phyloP scores from a whole-genome alignment of 495 filamentous ascomycete species.

The Saxispiralis lemnorum region DNA sequence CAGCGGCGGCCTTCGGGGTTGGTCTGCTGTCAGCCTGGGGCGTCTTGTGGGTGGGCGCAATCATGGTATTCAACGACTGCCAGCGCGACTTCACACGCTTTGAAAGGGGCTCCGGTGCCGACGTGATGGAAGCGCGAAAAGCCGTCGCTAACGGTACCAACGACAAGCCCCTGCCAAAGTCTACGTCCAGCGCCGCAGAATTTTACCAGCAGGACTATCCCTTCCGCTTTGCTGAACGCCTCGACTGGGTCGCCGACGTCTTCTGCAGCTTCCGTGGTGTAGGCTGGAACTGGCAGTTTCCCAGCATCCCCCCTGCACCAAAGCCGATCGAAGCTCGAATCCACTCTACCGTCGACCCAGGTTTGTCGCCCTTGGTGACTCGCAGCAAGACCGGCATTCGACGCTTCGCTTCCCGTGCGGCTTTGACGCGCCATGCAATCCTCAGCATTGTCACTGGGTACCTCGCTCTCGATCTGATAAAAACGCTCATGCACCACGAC shows the following conservation, averaged over 20 bases:
- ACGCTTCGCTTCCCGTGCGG: neutral
- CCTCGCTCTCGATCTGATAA: conserved; percentile 47
- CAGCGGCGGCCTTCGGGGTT: conserved; percentile 46
- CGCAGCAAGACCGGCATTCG: conserved; percentile 7
- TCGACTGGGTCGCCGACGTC: conserved; percentile 57
- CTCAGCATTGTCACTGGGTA: conserved; percentile 35
- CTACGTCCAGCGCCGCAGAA: conserved; percentile 4
- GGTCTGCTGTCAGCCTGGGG: conserved; percentile 51
- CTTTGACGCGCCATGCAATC: neutral
- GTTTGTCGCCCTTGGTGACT: neutral
- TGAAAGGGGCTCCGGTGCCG: conserved; percentile 21
- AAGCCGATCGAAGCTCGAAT: conserved; percentile 23
- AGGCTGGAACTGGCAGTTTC: conserved; percentile 61
- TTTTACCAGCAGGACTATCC: conserved; percentile 60
- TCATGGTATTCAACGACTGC: conserved; percentile 46
- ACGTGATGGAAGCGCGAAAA: neutral
- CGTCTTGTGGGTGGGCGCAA: conserved; percentile 41
- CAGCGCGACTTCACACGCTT: conserved; percentile 54
- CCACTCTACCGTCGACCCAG: neutral
- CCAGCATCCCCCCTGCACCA: conserved; percentile 42
- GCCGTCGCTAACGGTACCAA: neutral
- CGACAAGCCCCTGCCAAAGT: neutral
- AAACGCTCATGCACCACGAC: conserved; percentile 49
- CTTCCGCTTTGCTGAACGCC: conserved; percentile 36
- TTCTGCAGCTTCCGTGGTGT: conserved; percentile 51